Conservation (phyloP, 1,284 basidiomycete species). For the Moesziomyces globuligerus region DNA sequence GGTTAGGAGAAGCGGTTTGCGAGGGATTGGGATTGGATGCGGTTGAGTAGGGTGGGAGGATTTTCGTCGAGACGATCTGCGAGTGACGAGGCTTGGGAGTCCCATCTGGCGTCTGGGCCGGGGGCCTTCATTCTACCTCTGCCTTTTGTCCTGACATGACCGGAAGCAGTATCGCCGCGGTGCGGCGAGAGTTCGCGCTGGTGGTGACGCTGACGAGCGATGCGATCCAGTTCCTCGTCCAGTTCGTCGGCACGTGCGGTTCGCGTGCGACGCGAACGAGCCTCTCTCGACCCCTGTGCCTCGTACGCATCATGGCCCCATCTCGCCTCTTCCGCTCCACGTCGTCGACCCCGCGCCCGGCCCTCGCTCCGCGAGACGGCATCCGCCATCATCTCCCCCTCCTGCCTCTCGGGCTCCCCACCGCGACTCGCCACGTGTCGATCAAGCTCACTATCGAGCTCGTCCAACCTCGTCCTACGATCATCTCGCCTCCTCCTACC, state of each 20-base stretch:
- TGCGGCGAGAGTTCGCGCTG: constrained; percentile 42
- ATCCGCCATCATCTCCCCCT: constrained; percentile 44
- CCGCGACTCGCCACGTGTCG: constrained; percentile 7
- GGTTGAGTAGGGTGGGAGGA: constrained; percentile 4
- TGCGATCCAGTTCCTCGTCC: constrained; percentile 41
- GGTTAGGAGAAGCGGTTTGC: constrained; percentile 29
- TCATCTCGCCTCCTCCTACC: constrained; percentile 1
- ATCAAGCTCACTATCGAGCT: constrained; percentile 44
- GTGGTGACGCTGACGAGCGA: constrained; percentile 13
- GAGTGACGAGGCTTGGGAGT: neutral
- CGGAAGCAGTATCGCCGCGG: neutral
- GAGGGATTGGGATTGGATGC: constrained; percentile 8
- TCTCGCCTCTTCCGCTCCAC: constrained; percentile 5
- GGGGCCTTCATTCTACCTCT: constrained; percentile 51
- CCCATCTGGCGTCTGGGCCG: constrained; percentile 20
- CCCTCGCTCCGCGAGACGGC: constrained; percentile 14
- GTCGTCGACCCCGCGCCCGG: constrained; percentile 1
- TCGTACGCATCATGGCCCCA: constrained; percentile 42
- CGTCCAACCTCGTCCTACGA: constrained; percentile 24
- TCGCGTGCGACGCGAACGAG: constrained; percentile 14
- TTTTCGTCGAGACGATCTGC: too few species aligned
- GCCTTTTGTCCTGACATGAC: constrained; percentile 35
- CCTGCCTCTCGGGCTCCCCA: constrained; percentile 17
- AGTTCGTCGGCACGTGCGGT: constrained; percentile 18
- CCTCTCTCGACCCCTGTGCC: neutral